These are phyloP conservation scores for Kingdonia uniflora DNA, from an alignment of 164 flowering plant genomes.

Conservation along the genomic window DNA sequence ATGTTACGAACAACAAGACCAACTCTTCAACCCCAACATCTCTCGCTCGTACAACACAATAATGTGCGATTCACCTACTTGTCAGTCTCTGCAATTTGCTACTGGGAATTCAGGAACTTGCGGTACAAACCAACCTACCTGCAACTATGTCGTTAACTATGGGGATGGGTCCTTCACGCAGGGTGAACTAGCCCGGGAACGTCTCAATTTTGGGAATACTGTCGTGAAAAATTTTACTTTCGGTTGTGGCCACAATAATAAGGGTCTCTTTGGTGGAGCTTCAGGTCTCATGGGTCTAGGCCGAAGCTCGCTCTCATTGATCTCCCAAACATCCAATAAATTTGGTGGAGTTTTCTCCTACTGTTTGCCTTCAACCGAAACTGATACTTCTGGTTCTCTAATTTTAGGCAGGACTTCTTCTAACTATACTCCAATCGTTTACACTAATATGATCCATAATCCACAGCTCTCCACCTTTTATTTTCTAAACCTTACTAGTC, in stretches of 20 bases:
- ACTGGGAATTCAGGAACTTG: constrained; percentile 45
- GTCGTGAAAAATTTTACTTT: constrained; percentile 37
- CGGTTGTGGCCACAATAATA: constrained; percentile 70
- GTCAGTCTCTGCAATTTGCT: constrained; percentile 38
- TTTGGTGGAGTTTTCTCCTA: constrained; percentile 81
- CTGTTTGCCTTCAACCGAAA: constrained; percentile 56
- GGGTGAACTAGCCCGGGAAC: constrained; percentile 52
- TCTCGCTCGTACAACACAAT: constrained; percentile 50
- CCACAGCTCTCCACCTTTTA: constrained; percentile 53
- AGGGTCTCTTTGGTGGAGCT: constrained; percentile 70
- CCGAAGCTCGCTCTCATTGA: constrained; percentile 48
- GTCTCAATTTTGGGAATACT: constrained; percentile 33
- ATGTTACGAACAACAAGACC: constrained; percentile 65
- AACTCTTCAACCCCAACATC: constrained; percentile 47
- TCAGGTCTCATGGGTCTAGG: constrained; percentile 79
- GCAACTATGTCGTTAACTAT: constrained; percentile 51
- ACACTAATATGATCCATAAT: constrained; percentile 45
- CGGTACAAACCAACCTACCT: constrained; percentile 18
- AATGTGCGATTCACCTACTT: constrained; percentile 49
- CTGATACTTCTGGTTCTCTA: constrained; percentile 56
- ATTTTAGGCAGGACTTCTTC: constrained; percentile 40
- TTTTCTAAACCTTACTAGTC: constrained; percentile 58
- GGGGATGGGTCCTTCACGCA: constrained; percentile 77
- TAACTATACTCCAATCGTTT: constrained; percentile 47
- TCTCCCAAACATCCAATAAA: constrained; percentile 40